Base-by-base conservation (phyloP, 306 rosid species). In the Castanea mollissima region DNA sequence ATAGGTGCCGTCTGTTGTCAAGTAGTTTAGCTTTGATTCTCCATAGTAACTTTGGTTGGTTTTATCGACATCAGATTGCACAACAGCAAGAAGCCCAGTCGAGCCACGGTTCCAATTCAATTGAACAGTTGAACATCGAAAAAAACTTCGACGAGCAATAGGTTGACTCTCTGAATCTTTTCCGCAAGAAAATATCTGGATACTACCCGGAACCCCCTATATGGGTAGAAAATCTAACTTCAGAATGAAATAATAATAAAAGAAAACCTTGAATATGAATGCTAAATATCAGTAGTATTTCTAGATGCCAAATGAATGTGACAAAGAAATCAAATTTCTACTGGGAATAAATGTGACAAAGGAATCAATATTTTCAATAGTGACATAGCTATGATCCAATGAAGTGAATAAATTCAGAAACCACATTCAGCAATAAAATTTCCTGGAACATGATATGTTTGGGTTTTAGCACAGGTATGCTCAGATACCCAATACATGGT, bases 31-130 rank as follows among this genome's bases (percentile, higher is more conserved):
- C 86, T 92, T 94, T 41, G 99, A 88, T 79, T 94, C 99, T 73
- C 99, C 97, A 69, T 91, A 91, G 85, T 94, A 94, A 89, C 99
- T 94, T 77, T 94, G 99, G 84, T 94, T 94, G 80, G 97, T 94
- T 90, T 92, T 94, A 80, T 92, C 99, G 56, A 92, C 97, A 85
- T 94, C 99, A 35, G 99, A 86, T 82, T 94, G 99, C 74, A 81
- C 99, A 73, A 91, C 78, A 78, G 89, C 89, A 60, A 94, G 82
- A 80, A 94, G 97, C 70, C 99, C 99, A 58, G 92, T 88, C 27
- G 99, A 94, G 70, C 97, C 92, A 46, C 21, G 79, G 77, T 94
- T 94, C 99, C 99, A 94, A 65, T 77, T 85, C 81, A 94, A 82
- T 81, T 92, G 99, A 81, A 94, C 89, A 1, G 90, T 86, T 65